Evolutionary conservation across 345 rosid genomes (phyloP).

Genomic region (Citrus sinensis): DVS_A1.0 CM039169.1:33062001-33062500

Average conservation of each 20-base stretch:
- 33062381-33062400: conserved; percentile 87
- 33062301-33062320: not conserved
- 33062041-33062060: conserved; percentile 79
- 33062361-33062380: conserved; percentile 73
- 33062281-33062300: not conserved
- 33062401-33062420: conserved; percentile 69
- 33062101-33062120: not conserved
- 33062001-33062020: conserved; percentile 74
- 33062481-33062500: conserved; percentile 45
- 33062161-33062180: too few species aligned
- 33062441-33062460: conserved; percentile 83
- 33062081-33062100: conserved; percentile 37
- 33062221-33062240: not conserved
- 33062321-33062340: conserved; percentile 39
- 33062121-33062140: not conserved
- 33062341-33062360: conserved; percentile 55
- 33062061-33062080: conserved; percentile 66
- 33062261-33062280: not conserved
- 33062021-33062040: conserved; percentile 76
- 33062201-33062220: too few species aligned
- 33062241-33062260: not conserved
- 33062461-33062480: conserved; percentile 88
- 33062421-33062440: conserved; percentile 80
- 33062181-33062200: too few species aligned
- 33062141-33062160: not conserved